Base-by-base conservation (phyloP, 2,329 filamentous ascomycete genomes). In the Zymoseptoria pseudotritici region DNA sequence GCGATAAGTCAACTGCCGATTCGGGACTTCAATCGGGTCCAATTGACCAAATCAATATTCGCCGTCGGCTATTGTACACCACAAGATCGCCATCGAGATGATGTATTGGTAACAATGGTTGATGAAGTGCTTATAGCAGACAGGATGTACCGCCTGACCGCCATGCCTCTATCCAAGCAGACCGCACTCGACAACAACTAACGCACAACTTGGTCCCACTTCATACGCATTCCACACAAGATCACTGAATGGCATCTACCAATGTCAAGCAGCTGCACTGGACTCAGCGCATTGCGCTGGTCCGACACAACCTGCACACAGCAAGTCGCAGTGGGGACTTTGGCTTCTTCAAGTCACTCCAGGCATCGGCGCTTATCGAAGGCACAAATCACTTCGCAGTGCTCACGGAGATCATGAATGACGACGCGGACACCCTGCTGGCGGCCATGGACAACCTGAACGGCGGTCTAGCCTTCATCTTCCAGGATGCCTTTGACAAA, bases 371-470 rank as follows among this genome's bases (percentile, higher is more conserved):
- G 17, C 69, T 79, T 54, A 69, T 78, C 55, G 75, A 78, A 58
- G 76, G 76, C 24, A 77, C 72, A 8, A 77, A 78, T 61, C 75
- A 79, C 67, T 74, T 78, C 4, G 76, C 76, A n/a, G 71, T 74
- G 24, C 69, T 79, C 51, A 70, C 73, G 19, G 70, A 72, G 0
- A 67, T 70, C 4, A 70, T 79, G 11, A 75, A 75, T 8, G 73
- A 77, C 58, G 75, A 77, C 52, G 75, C 76, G 2, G 77, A 79
- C 56, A 66, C 68, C 8, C 69, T 79, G 10, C 69, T 78, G 36
- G 74, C 75, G 8, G 77, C 75, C 3, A 72, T 79, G 55, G 77
- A 79, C 63, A 77, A 79, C 57, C 67, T 79, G 63, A 79, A 79
- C 58, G 73, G 74, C 0, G 74, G 73, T 31, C 74, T 79, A 24